These are phyloP conservation scores for Phellopilus nigrolimitatus DNA, from an alignment of 1,284 basidiomycete species.

Conservation along the genomic window DNA sequence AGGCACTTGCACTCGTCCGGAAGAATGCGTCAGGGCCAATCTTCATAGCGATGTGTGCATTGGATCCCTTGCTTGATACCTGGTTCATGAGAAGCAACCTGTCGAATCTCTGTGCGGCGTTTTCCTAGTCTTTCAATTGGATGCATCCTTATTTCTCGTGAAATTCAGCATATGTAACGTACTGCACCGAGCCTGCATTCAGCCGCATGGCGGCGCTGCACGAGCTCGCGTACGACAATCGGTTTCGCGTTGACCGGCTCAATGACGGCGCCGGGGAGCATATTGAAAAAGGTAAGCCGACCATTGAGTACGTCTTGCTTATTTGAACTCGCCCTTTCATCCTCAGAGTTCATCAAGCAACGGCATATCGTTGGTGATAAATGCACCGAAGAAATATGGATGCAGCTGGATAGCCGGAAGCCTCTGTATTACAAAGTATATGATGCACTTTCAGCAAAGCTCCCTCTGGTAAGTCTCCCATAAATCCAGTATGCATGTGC, in stretches of 20 bases:
- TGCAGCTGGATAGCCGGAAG: background rate
- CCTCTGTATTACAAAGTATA: no score
- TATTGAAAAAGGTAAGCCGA: background rate
- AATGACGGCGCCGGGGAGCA: conserved; percentile 8
- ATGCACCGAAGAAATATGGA: background rate
- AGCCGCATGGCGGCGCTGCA: conserved; percentile 8
- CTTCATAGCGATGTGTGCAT: background rate
- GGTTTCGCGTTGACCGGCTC: background rate
- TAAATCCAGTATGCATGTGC: background rate
- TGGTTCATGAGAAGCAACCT: background rate
- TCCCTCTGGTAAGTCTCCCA: background rate
- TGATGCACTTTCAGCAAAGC: background rate
- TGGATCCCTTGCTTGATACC: background rate
- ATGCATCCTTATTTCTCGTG: background rate
- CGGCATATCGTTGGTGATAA: conserved; percentile 1
- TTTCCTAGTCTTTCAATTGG: background rate
- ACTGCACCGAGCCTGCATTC: conserved; percentile 5
- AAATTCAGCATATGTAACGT: conserved; percentile 7
- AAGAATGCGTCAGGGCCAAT: background rate
- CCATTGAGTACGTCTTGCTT: background rate
- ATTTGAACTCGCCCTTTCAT: background rate
- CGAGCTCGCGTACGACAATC: background rate
- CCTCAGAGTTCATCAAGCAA: conserved; percentile 5
- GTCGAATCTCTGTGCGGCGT: background rate
- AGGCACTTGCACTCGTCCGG: background rate